Evolutionary conservation across 2,329 filamentous ascomycete genomes (phyloP).

Genomic region (Amylocarpus encephaloides): DNA sequence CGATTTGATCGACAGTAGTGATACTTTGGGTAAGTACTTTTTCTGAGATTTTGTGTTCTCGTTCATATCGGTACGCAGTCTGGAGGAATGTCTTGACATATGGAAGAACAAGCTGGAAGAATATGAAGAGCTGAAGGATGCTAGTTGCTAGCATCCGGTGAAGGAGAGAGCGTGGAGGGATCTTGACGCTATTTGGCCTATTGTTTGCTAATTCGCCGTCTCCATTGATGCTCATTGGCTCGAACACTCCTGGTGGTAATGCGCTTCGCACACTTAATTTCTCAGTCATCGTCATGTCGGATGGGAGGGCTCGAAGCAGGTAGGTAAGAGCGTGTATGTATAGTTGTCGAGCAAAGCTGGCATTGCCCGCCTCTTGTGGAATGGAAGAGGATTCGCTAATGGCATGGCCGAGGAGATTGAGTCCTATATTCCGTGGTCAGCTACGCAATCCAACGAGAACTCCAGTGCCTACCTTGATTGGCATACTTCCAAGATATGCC

Average conservation of each 20-base stretch:
- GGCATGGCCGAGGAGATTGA: conserved; percentile 41
- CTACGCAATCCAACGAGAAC: too few relatives aligned
- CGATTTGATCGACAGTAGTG: conserved; percentile 46
- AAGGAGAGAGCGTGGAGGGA: conserved; percentile 41
- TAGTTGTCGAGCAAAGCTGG: conserved; percentile 50
- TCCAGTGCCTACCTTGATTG: conserved; percentile 37
- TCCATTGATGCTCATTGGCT: conserved; percentile 16
- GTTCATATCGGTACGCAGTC: conserved; percentile 55
- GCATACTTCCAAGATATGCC: conserved; percentile 47
- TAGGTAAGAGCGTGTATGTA: conserved; percentile 60
- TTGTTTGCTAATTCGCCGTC: background rate
- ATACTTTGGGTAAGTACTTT: conserved; percentile 47
- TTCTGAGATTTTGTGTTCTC: conserved; percentile 58
- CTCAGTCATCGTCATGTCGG: conserved; percentile 50
- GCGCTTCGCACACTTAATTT: conserved; percentile 44
- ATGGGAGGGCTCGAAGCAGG: conserved; percentile 56
- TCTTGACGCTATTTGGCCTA: conserved; percentile 13
- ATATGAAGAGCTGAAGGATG: conserved; percentile 53
- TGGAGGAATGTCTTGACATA: conserved; percentile 50
- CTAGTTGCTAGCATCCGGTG: conserved; percentile 51
- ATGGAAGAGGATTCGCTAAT: conserved; percentile 38
- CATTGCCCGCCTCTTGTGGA: conserved; percentile 29
- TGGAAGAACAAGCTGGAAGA: conserved; percentile 54
- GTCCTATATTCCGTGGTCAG: conserved; percentile 30
- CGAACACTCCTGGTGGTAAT: conserved; percentile 36